Percentiles rank a stretch among this genome's conserved stretches.
phyloP scores from a whole-genome alignment of 208 protist genomes.

The Crithidia sp. region DNA sequence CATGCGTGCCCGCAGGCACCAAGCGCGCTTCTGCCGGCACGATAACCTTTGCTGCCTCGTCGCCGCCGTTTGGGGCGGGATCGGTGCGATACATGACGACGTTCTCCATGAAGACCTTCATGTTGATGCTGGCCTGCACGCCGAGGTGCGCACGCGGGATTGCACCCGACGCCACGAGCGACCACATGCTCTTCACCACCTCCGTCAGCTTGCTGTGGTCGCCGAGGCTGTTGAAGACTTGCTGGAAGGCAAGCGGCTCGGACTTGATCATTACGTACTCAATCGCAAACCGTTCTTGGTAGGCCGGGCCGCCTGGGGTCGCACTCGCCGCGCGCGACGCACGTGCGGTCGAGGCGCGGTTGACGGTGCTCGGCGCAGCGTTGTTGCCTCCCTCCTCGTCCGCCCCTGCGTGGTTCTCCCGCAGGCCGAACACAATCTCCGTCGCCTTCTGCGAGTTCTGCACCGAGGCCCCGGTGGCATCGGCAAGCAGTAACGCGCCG shows the following conservation, averaged over 20 bases:
- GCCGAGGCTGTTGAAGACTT: slow-evolving; percentile 31
- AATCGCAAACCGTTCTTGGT: slow-evolving; percentile 72
- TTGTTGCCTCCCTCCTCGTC: slow-evolving; percentile 8
- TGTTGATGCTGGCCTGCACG: slow-evolving; percentile 30
- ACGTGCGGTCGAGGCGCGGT: neutral
- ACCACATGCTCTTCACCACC: slow-evolving; percentile 66
- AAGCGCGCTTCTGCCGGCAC: slow-evolving; percentile 36
- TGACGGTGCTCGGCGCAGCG: neutral
- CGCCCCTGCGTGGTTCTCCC: slow-evolving; percentile 21
- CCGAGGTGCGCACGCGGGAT: slow-evolving; percentile 45
- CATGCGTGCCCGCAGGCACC: neutral
- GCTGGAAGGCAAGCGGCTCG: slow-evolving; percentile 53
- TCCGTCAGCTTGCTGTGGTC: slow-evolving; percentile 38
- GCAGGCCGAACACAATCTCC: slow-evolving; percentile 52
- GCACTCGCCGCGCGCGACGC: slow-evolving; percentile 16
- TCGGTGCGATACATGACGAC: slow-evolving; percentile 39
- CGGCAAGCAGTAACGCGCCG: slow-evolving; percentile 61
- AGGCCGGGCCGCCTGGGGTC: slow-evolving; percentile 17
- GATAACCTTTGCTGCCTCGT: slow-evolving; percentile 27
- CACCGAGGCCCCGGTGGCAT: slow-evolving; percentile 34
- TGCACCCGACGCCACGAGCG: slow-evolving; percentile 39
- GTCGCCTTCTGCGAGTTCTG: slow-evolving; percentile 3
- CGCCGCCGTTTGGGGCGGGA: slow-evolving; percentile 17
- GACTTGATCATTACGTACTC: slow-evolving; percentile 58
- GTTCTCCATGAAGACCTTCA: slow-evolving; percentile 64